Conservation (phyloP, 1,139 yeast species). For the Pichia kudriavzevii region DNA sequence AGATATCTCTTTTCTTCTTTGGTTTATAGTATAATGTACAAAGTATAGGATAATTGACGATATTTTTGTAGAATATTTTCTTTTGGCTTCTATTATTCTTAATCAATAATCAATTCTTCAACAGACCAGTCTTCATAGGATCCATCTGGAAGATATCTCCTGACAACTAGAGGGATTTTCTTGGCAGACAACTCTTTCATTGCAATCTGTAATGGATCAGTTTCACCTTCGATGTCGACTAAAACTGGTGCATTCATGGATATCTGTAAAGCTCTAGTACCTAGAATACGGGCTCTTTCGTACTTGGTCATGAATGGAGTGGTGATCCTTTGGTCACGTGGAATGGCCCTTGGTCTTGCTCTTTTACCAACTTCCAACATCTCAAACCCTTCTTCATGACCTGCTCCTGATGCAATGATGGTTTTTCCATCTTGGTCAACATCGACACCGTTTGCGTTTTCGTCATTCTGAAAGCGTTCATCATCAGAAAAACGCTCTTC, state of each 20-base stretch:
- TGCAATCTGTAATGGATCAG: constrained; percentile 97
- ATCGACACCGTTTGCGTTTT: constrained; percentile 59
- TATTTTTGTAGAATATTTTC: not conserved
- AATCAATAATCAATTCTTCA: constrained; percentile 91
- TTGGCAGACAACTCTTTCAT: constrained; percentile 93
- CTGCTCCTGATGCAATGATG: constrained; percentile 43
- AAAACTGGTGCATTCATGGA: constrained; percentile 97
- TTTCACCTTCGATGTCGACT: constrained; percentile 97
- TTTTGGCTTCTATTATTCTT: constrained; percentile 19
- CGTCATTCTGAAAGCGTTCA: constrained; percentile 41
- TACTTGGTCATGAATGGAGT: constrained; percentile 99
- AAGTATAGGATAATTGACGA: constrained; percentile 1
- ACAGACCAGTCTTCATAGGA: constrained; percentile 98
- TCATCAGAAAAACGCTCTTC: constrained; percentile 22
- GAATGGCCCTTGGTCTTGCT: constrained; percentile 75
- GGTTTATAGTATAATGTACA: constrained; percentile 10
- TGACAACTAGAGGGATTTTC: constrained; percentile 88
- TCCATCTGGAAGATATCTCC: constrained; percentile 96
- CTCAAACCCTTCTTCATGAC: constrained; percentile 57
- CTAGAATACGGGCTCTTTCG: constrained; percentile 93
- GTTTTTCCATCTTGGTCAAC: constrained; percentile 37
- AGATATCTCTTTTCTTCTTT: not conserved
- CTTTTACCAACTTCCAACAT: constrained; percentile 46
- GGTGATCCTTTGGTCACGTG: constrained; percentile 81
- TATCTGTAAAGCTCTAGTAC: constrained; percentile 93